phyloP scores from a whole-genome alignment of 225 moss, liverwort and hornwort species.

The Rhytidiadelphus loreus region DNA sequence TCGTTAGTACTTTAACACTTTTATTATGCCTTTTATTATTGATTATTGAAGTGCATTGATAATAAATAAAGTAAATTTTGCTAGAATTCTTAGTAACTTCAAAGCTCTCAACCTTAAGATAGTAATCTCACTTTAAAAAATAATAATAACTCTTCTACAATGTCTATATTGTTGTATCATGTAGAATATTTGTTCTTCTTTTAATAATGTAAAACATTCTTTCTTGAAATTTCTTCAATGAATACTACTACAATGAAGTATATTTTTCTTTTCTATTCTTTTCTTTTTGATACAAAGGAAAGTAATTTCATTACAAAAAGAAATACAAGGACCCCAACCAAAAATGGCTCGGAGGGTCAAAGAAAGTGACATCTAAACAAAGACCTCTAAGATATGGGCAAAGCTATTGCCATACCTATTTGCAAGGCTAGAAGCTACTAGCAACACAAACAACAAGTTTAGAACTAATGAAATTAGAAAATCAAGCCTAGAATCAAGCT shows the following conservation, averaged over 20 bases:
- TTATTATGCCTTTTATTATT: neutral
- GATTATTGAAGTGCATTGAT: neutral
- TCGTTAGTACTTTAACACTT: neutral
- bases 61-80: neutral
- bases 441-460: no score
- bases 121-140: neutral
- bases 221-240: neutral
- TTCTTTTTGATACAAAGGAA: neutral
- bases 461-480: no score
- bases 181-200: neutral
- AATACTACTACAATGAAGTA: neutral
- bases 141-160: neutral
- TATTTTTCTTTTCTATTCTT: no score
- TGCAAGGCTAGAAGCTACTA: rapidly evolving
- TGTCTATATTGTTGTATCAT: neutral
- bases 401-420: rapidly evolving
- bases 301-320: neutral
- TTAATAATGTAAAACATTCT: neutral
- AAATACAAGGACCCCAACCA: neutral
- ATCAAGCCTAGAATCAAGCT: rapidly evolving
- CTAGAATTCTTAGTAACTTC: neutral
- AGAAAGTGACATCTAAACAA: no score
- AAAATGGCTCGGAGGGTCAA: rapidly evolving
- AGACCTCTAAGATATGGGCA: neutral
- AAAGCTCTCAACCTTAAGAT: neutral